Evolutionary conservation across 306 rosid genomes (phyloP).

Genomic region (Luffa aegyptiaca): DNA sequence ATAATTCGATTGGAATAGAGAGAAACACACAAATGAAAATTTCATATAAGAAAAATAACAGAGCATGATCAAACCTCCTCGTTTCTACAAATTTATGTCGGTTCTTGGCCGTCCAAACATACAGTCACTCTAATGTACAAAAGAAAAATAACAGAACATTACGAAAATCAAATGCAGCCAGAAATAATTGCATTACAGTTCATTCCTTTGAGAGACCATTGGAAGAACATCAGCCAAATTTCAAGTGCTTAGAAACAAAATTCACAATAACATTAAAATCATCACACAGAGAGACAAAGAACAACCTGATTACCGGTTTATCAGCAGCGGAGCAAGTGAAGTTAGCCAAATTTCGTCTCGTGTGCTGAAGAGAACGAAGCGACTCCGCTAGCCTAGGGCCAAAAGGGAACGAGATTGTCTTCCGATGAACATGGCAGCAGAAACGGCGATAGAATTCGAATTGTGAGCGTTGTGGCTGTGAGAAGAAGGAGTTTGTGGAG

Average conservation of each 20-base stretch:
- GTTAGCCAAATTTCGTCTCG: constrained; percentile 14
- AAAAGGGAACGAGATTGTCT: constrained; percentile 5
- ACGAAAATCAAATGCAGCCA: background rate
- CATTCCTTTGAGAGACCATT: background rate
- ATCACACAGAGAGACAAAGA: background rate
- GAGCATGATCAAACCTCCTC: background rate
- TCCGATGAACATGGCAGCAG: background rate
- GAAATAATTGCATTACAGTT: background rate
- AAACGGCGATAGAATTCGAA: background rate
- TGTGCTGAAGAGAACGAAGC: background rate
- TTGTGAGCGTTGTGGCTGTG: background rate
- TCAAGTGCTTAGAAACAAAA: background rate
- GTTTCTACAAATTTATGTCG: background rate
- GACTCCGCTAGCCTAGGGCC: background rate
- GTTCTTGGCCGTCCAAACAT: background rate
- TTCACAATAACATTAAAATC: background rate
- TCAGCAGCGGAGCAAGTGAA: constrained; percentile 55
- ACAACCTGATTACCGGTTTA: constrained; percentile 71
- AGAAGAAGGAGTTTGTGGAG: background rate
- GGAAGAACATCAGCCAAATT: background rate
- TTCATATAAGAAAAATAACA: background rate
- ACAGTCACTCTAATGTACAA: background rate
- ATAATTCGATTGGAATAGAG: background rate
- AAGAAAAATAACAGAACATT: background rate
- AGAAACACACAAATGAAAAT: background rate